These are phyloP conservation scores for Actinomucor elegans DNA, from an alignment of 371 early-diverging fungal species.

Conservation along the genomic window DNA sequence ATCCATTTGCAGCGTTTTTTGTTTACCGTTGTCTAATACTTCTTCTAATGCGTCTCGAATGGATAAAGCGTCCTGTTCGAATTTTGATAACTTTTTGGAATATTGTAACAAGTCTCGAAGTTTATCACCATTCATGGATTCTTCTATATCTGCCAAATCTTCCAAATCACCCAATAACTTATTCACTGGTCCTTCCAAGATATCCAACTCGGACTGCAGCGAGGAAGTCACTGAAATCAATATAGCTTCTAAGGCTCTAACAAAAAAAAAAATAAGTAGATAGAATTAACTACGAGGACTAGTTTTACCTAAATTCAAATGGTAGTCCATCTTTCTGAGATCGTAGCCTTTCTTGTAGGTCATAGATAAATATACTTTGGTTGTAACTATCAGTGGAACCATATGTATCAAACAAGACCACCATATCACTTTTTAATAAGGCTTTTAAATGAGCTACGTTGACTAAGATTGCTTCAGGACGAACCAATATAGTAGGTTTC, in stretches of 20 bases:
- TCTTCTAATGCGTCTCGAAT: constrained; percentile 80
- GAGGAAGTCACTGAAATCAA: constrained; percentile 70
- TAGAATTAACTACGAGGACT: too few relatives aligned
- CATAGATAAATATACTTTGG: constrained; percentile 76
- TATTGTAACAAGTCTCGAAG: constrained; percentile 75
- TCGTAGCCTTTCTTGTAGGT: constrained; percentile 74
- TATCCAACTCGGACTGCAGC: constrained; percentile 75
- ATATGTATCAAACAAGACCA: constrained; percentile 76
- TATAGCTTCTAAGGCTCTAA: constrained; percentile 80
- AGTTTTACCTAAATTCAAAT: constrained; percentile 71
- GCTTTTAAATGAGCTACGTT: constrained; percentile 82
- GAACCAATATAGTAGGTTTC: constrained; percentile 84
- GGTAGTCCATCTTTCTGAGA: constrained; percentile 51
- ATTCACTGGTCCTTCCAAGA: constrained; percentile 53
- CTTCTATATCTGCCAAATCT: constrained; percentile 70
- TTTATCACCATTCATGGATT: constrained; percentile 70
- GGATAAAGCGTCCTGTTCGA: constrained; percentile 71
- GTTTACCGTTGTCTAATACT: constrained; percentile 73
- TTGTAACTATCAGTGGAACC: constrained; percentile 67
- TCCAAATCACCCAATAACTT: constrained; percentile 65
- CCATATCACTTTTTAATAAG: constrained; percentile 76
- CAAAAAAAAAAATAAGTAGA: too few relatives aligned
- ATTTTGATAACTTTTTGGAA: constrained; percentile 73
- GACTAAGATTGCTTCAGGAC: constrained; percentile 79
- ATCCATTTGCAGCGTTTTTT: too few relatives aligned